Evolutionary conservation across 2,329 filamentous ascomycete species (phyloP), one percentile per base, ranked within the genome.

Genomic region (Ophiostoma sp.): DNA sequence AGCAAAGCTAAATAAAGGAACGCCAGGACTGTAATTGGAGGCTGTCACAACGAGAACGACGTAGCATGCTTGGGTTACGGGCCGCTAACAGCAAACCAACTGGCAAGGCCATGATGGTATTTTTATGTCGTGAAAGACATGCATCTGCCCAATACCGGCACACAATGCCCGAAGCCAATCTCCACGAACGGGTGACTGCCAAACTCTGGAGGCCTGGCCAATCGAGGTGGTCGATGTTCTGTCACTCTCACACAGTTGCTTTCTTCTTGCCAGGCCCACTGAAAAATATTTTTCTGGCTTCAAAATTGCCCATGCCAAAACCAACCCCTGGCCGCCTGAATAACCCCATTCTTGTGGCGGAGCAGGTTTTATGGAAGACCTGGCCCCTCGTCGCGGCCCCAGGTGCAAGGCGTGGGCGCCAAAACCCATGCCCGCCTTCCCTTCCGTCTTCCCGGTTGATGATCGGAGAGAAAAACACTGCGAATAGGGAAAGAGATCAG

Each of bases 311-410:
- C 15, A n/a, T n/a, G 64, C n/a, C 17, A 36, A 69, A 69, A 69
- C 66, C 45, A 52, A 52, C 66, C 66, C 66, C 66, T 55, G 45
- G 45, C 36, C 42, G 45, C 66, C 66, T 69, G 45, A 55, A 69
- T 3, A 33, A 28, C 28, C 50, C 45, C 42, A 33, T 36, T 50
- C 28, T 7, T 31, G 63, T 19, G 68, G 50, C 68, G 68, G 68
- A 59, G 68, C 68, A 42, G 48, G 48, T 55, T 69, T 55, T 31
- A 68, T 31, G 42, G 42, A 68, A n/a, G 64, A 11, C 63, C 25
- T 12, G 45, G 66, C 8, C 66, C 64, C 66, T 31, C 33, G 64
- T 68, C 28, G 42, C 64, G 25, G 42, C 42, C 42, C 64, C 64
- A 33, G 64, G 8, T 45, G 25, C 12, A 17, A 68, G 33, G 61